Percentiles rank a stretch among this genome's conserved stretches.
These are phyloP conservation scores for Draba incana DNA, from an alignment of 345 rosid genomes.

Conservation along the genomic window DNA sequence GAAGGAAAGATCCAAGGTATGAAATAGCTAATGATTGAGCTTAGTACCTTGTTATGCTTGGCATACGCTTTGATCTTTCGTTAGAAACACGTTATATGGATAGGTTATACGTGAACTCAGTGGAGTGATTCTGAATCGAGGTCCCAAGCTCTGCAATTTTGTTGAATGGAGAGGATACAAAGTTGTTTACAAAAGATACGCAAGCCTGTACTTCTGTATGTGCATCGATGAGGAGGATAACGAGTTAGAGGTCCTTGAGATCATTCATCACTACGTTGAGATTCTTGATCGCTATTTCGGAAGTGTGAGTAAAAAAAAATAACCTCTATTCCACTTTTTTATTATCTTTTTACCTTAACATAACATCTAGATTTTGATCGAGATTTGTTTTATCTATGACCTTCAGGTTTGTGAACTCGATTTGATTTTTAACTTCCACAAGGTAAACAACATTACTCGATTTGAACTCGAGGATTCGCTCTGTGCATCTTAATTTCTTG, in stretches of 20 bases:
- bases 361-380: conserved; percentile 17
- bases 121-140: conserved; percentile 78
- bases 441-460: conserved; percentile 51
- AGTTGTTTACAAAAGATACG: conserved; percentile 95
- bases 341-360: not conserved
- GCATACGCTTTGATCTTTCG: not conserved
- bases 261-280: conserved; percentile 95
- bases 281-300: conserved; percentile 94
- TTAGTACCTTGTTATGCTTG: not conserved
- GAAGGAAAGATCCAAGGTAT: conserved; percentile 72
- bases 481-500: conserved; percentile 20
- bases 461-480: not conserved
- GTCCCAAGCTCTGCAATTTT: conserved; percentile 94
- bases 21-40: not conserved
- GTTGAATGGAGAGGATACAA: conserved; percentile 93
- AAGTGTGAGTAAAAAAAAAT: conserved; percentile 64
- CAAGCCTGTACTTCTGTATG: conserved; percentile 99
- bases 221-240: conserved; percentile 91
- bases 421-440: conserved; percentile 94
- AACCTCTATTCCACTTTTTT: not conserved
- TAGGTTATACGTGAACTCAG: conserved; percentile 93
- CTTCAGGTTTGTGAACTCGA: conserved; percentile 91
- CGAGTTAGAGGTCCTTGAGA: conserved; percentile 84
- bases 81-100: not conserved
- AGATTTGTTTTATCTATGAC: conserved; percentile 12